Percentiles rank a stretch among this genome's conserved stretches.
These are phyloP conservation scores for Leccinum arenicola DNA, from an alignment of 768 basidiomycete species.

Conservation along the genomic window DNA sequence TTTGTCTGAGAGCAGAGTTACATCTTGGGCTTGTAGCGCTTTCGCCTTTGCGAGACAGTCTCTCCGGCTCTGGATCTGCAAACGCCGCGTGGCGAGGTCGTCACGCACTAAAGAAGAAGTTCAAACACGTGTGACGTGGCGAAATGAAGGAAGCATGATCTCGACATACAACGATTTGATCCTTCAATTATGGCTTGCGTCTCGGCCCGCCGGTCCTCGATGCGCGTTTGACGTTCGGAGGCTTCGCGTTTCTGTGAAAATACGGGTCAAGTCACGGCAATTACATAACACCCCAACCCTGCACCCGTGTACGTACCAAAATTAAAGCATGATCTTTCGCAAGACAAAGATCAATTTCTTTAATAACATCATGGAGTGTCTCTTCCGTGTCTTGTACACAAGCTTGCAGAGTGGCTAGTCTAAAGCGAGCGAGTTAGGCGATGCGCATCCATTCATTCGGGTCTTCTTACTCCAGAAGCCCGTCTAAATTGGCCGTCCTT, in stretches of 20 bases:
- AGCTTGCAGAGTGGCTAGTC: constrained; percentile 52
- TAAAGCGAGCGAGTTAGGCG: constrained; percentile 23
- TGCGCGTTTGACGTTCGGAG: constrained; percentile 57
- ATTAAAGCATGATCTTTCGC: constrained; percentile 37
- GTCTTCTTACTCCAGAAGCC: constrained; percentile 62
- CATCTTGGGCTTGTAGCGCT: constrained; percentile 36
- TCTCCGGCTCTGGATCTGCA: constrained; percentile 45
- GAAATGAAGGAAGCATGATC: constrained; percentile 22
- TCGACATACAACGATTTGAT: constrained; percentile 45
- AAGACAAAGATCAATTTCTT: constrained; percentile 47
- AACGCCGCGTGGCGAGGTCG: constrained; percentile 42
- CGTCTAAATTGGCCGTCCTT: constrained; percentile 62
- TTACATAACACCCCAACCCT: constrained; percentile 20
- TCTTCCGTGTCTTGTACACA: constrained; percentile 49
- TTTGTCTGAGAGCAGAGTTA: constrained; percentile 19
- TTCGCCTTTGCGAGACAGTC: constrained; percentile 44
- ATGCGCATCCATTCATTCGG: not conserved
- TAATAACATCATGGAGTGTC: constrained; percentile 47
- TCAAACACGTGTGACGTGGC: constrained; percentile 13
- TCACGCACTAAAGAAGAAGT: constrained; percentile 37
- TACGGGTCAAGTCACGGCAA: constrained; percentile 25
- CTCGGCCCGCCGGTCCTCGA: constrained; percentile 49
- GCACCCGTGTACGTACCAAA: constrained; percentile 36
- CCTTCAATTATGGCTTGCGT: constrained; percentile 40
- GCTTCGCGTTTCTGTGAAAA: constrained; percentile 59